phyloP scores from a whole-genome alignment of 768 basidiomycete species.

The Saitozyma sp. region DNA sequence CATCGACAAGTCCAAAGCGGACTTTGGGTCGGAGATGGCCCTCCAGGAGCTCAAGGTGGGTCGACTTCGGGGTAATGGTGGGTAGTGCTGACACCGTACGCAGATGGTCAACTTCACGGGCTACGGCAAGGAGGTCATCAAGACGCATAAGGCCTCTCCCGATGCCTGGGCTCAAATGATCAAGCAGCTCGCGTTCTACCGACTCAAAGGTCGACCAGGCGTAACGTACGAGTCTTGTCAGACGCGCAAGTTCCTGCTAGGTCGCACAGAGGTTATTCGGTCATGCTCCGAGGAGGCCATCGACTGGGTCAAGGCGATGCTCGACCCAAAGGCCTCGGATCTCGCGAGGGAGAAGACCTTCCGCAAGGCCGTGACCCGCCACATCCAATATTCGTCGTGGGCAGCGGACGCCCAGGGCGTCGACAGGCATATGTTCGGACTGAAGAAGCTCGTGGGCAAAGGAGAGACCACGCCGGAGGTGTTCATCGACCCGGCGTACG shows the following conservation, averaged over 20 bases:
- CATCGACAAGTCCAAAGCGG: slow-evolving; percentile 63
- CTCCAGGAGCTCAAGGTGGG: slow-evolving; percentile 76
- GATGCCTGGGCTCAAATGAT: slow-evolving; percentile 95
- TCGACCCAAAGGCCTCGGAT: slow-evolving; percentile 41
- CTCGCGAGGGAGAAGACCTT: slow-evolving; percentile 66
- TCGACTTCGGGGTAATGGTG: slow-evolving; percentile 1
- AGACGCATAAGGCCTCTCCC: slow-evolving; percentile 80
- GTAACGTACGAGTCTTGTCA: slow-evolving; percentile 95
- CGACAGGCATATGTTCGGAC: slow-evolving; percentile 90
- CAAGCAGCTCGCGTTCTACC: slow-evolving; percentile 93
- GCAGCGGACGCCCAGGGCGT: slow-evolving; percentile 93
- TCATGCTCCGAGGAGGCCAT: slow-evolving; percentile 78
- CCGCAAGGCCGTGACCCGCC: slow-evolving; percentile 72
- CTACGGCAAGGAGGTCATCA: slow-evolving; percentile 85
- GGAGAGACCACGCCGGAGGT: slow-evolving; percentile 73
- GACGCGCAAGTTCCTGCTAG: slow-evolving; percentile 85
- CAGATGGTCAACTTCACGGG: slow-evolving; percentile 79
- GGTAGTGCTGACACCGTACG: slow-evolving; percentile 5
- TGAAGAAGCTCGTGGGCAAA: slow-evolving; percentile 71
- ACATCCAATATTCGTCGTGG: slow-evolving; percentile 83
- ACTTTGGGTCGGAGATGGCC: slow-evolving; percentile 74
- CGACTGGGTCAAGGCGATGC: slow-evolving; percentile 88
- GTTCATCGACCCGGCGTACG: slow-evolving; percentile 71
- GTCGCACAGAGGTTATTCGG: slow-evolving; percentile 93
- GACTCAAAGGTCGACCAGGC: slow-evolving; percentile 67